phyloP scores from a whole-genome alignment of 192 early-diverging fungal species.

The Umbelopsis sp. region DNA sequence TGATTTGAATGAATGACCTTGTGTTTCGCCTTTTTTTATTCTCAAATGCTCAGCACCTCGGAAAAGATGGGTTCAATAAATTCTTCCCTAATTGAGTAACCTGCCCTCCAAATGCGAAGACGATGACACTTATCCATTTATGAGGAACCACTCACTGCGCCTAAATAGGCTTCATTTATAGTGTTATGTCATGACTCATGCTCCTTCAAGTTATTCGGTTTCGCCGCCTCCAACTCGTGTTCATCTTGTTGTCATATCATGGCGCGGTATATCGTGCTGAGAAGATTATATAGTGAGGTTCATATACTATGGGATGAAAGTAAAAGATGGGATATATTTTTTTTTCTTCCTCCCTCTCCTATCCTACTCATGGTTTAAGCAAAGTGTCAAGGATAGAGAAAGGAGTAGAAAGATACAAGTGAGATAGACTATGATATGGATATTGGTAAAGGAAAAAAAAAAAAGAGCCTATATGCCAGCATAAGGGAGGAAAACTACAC shows the following conservation, averaged over 20 bases:
- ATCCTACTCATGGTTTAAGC: too few relatives aligned
- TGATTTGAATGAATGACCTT: neutral
- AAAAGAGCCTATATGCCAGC: constrained; percentile 1
- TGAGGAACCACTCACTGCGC: neutral
- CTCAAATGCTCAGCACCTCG: neutral
- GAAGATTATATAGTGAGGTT: too few relatives aligned
- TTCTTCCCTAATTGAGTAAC: neutral
- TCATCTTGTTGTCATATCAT: too few relatives aligned
- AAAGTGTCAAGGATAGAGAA: neutral
- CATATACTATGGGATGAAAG: too few relatives aligned
- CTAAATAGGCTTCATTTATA: constrained; percentile 1
- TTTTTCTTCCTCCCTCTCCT: too few relatives aligned
- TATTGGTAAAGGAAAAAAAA: neutral
- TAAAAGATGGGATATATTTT: too few relatives aligned
- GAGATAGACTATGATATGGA: too few relatives aligned
- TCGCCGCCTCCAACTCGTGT: too few relatives aligned
- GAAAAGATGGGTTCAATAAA: neutral
- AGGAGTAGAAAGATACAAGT: neutral
- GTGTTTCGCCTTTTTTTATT: neutral
- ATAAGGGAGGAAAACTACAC: neutral
- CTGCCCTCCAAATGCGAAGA: neutral
- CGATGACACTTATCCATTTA: constrained; percentile 1
- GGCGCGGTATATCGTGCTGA: too few relatives aligned
- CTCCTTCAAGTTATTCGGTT: neutral
- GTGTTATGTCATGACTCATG: constrained; percentile 1